Evolutionary conservation across 1,284 basidiomycete genomes (phyloP).

Genomic region (Takashimella tepidaria): DNA sequence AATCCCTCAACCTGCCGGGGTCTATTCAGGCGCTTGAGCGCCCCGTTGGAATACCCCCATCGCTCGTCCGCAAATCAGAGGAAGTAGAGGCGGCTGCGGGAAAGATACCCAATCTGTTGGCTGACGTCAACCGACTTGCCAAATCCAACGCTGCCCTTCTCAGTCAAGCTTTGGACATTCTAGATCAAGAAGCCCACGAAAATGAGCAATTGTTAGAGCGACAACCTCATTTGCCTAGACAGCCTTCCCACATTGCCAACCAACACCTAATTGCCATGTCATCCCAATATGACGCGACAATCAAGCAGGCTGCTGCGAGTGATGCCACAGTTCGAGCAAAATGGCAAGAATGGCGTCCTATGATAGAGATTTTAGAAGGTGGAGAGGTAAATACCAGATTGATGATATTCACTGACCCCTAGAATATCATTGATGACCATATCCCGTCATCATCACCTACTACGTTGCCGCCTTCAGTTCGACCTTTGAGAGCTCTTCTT

Average conservation of each 20-base stretch:
- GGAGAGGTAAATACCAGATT: conserved; percentile 56
- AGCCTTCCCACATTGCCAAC: conserved; percentile 74
- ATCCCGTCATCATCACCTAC: conserved; percentile 33
- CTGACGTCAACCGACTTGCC: conserved; percentile 66
- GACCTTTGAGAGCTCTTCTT: conserved; percentile 67
- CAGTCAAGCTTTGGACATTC: conserved; percentile 72
- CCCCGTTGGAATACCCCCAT: conserved; percentile 81
- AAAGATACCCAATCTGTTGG: conserved; percentile 65
- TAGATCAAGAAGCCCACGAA: conserved; percentile 83
- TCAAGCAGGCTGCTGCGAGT: conserved; percentile 66
- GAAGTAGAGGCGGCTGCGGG: conserved; percentile 78
- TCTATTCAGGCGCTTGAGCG: conserved; percentile 82
- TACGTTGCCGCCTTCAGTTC: conserved; percentile 51
- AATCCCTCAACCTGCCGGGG: conserved; percentile 72
- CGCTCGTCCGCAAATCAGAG: conserved; percentile 77
- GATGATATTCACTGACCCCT: conserved; percentile 7
- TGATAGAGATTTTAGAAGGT: conserved; percentile 63
- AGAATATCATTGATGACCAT: conserved; percentile 64
- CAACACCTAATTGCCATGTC: conserved; percentile 64
- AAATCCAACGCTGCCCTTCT: conserved; percentile 61
- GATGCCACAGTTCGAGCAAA: conserved; percentile 71
- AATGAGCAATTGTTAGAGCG: conserved; percentile 60
- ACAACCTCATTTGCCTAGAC: conserved; percentile 50
- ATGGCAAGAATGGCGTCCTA: conserved; percentile 81
- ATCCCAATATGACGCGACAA: conserved; percentile 63